Percentiles rank a stretch among this genome's conserved stretches.
Conservation (phyloP, 768 basidiomycete species). For the Gymnopilus junonius region DNA sequence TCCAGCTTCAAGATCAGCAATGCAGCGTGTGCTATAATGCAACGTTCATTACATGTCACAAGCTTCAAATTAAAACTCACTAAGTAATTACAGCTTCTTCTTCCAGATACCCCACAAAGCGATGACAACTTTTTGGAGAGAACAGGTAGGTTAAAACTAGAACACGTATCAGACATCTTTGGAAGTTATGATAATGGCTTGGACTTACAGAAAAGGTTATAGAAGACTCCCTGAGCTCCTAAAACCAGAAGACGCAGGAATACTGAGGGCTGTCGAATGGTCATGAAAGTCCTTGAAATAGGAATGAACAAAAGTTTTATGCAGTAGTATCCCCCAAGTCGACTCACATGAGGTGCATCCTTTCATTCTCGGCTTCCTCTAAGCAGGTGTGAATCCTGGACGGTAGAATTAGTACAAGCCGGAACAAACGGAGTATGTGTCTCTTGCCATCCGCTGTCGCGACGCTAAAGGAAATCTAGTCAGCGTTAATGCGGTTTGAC, state of each 20-base stretch:
- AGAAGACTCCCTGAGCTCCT: conserved; percentile 91
- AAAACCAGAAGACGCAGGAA: conserved; percentile 85
- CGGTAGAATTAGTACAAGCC: conserved; percentile 50
- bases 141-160: conserved; percentile 79
- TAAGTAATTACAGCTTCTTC: conserved; percentile 96
- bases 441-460: conserved; percentile 55
- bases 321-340: neutral
- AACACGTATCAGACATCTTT: neutral
- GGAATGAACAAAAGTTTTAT: conserved; percentile 14
- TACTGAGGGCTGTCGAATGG: conserved; percentile 76
- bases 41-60: neutral
- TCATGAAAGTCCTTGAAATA: conserved; percentile 89
- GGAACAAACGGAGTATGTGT: conserved; percentile 1
- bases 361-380: conserved; percentile 96
- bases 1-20: conserved; percentile 82
- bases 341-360: conserved; percentile 90
- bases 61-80: conserved; percentile 46
- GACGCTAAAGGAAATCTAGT: conserved; percentile 36
- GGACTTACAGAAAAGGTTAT: conserved; percentile 81
- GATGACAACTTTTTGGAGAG: conserved; percentile 78
- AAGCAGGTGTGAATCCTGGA: conserved; percentile 90
- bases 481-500: neutral
- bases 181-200: conserved; percentile 29
- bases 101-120: conserved; percentile 91
- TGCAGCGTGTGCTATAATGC: conserved; percentile 69